These are phyloP conservation scores for Escovopsis sp. DNA, from an alignment of 2,329 filamentous ascomycete genomes.

Conservation along the genomic window DNA sequence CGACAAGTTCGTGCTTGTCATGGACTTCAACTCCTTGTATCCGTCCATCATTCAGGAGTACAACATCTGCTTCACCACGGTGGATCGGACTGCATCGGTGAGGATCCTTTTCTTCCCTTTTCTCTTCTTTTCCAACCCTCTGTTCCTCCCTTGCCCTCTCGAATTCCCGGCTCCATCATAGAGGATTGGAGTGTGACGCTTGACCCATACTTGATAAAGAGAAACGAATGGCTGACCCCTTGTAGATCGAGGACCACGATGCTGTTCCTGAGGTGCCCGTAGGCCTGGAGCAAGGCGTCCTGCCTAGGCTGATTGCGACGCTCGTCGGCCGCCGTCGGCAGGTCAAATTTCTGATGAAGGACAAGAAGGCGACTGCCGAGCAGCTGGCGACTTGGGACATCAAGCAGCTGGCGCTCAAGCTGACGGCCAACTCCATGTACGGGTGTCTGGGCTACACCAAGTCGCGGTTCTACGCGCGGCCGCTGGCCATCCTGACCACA, in stretches of 20 bases:
- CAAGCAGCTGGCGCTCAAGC: conserved; percentile 88
- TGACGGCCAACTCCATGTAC: conserved; percentile 99
- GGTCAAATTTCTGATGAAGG: conserved; percentile 95
- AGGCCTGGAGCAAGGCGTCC: conserved; percentile 65
- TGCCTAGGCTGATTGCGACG: conserved; percentile 81
- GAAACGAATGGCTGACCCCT: conserved; percentile 13
- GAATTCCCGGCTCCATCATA: too few relatives aligned
- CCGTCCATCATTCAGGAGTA: conserved; percentile 98
- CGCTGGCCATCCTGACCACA: conserved; percentile 87
- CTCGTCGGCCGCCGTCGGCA: conserved; percentile 78
- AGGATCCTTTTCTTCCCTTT: too few relatives aligned
- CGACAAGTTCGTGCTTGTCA: conserved; percentile 95
- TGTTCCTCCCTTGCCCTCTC: too few relatives aligned
- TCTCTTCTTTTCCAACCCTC: too few relatives aligned
- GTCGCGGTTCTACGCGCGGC: conserved; percentile 92
- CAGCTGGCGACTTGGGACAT: conserved; percentile 94
- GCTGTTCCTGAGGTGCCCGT: conserved; percentile 74
- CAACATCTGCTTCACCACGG: conserved; percentile 98
- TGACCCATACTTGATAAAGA: neutral
- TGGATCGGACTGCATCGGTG: conserved; percentile 61
- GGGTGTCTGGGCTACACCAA: conserved; percentile 94
- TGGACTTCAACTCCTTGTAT: conserved; percentile 99
- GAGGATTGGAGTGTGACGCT: too few relatives aligned
- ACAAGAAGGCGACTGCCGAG: conserved; percentile 70
- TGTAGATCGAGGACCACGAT: conserved; percentile 55